phyloP scores from a whole-genome alignment of 78 protist genomes.

The Dictyostelium firmibasis region DNA sequence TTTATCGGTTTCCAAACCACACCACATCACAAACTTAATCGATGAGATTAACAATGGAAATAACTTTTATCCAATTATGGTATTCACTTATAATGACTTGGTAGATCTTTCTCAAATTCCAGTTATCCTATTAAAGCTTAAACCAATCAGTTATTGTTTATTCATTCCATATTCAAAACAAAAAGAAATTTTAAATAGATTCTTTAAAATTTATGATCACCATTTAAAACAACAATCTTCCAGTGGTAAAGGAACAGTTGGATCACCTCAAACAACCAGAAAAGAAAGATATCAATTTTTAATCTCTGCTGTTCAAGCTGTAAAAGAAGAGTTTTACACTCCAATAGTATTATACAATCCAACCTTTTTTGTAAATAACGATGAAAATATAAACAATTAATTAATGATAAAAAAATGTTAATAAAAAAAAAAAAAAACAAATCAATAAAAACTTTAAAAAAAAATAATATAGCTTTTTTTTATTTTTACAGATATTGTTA shows the following conservation, averaged over 20 bases:
- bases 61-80: conserved; percentile 27
- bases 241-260: not conserved
- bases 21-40: not conserved
- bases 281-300: conserved; percentile 69
- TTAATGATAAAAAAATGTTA: too few relatives aligned
- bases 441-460: too few relatives aligned
- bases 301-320: conserved; percentile 35
- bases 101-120: conserved; percentile 60
- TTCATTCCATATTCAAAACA: conserved; percentile 65
- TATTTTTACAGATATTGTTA: too few relatives aligned
- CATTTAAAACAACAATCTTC: conserved; percentile 20
- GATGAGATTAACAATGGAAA: not conserved
- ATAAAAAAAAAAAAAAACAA: too few relatives aligned
- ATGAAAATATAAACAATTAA: not conserved
- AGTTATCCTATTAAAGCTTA: conserved; percentile 3
- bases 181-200: conserved; percentile 62
- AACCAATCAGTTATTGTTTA: conserved; percentile 55
- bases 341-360: conserved; percentile 74
- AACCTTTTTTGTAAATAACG: conserved; percentile 65
- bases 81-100: conserved; percentile 67
- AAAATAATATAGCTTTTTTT: too few relatives aligned
- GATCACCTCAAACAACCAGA: not conserved
- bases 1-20: not conserved
- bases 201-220: conserved; percentile 46
- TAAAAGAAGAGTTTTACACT: conserved; percentile 54